phyloP scores from a whole-genome alignment of 2,329 filamentous ascomycete species.

The Aureobasidium sp. region DNA sequence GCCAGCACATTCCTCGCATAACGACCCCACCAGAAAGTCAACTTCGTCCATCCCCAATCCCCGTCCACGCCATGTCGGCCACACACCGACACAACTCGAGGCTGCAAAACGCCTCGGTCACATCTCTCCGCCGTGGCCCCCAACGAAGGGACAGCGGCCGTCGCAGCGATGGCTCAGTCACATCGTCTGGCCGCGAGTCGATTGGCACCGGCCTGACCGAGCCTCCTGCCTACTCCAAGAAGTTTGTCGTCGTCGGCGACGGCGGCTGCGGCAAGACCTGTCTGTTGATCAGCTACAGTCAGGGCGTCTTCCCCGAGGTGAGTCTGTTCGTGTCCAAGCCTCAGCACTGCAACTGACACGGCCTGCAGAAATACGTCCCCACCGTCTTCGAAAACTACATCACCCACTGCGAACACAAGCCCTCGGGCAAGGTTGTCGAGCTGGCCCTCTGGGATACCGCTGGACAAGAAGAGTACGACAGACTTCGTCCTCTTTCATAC shows the following conservation, averaged over 20 bases:
- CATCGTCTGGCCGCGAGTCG: constrained; percentile 73
- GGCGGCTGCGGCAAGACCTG: constrained; percentile 98
- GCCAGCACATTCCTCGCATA: constrained; percentile 15
- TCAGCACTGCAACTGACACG: constrained; percentile 16
- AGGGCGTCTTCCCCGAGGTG: constrained; percentile 98
- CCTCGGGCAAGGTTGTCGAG: constrained; percentile 89
- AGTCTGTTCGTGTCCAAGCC: not conserved
- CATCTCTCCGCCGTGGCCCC: constrained; percentile 29
- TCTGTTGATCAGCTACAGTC: constrained; percentile 95
- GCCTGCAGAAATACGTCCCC: constrained; percentile 88
- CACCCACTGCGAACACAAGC: constrained; percentile 84
- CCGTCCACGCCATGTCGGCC: constrained; percentile 6
- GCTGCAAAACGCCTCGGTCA: constrained; percentile 14
- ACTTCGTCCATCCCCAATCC: not conserved
- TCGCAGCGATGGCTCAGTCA: constrained; percentile 81
- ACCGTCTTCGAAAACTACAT: constrained; percentile 99
- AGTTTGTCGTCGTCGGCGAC: constrained; percentile 97
- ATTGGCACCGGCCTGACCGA: constrained; percentile 81
- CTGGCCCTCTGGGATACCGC: constrained; percentile 97
- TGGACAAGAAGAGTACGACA: constrained; percentile 97
- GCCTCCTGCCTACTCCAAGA: constrained; percentile 91
- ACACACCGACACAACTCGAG: constrained; percentile 15
- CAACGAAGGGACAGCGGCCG: constrained; percentile 51
- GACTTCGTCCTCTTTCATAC: constrained; percentile 89
- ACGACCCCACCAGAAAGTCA: not conserved